Evolutionary conservation across 495 filamentous ascomycete genomes (phyloP).

Genomic region (Talaromyces nanjingensis): DNA sequence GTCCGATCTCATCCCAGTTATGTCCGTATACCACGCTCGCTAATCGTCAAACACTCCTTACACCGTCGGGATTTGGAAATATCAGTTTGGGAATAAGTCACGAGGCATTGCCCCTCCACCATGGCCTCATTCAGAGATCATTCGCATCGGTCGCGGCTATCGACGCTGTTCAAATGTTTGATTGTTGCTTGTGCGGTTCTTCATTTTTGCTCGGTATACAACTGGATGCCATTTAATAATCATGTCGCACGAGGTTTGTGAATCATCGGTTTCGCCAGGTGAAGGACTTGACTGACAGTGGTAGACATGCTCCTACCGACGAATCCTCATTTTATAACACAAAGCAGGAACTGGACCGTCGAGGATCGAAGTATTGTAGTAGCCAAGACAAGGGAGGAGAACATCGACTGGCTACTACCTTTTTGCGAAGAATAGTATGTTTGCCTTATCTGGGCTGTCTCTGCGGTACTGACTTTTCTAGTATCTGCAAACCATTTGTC

Average conservation of each 20-base stretch:
- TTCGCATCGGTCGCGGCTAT: background rate
- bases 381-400: conserved; percentile 19
- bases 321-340: background rate
- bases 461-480: conserved; percentile 2
- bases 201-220: conserved; percentile 5
- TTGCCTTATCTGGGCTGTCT: background rate
- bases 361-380: conserved; percentile 16
- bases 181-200: background rate
- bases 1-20: background rate
- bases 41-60: background rate
- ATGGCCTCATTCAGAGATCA: conserved; percentile 8
- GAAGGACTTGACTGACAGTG: background rate
- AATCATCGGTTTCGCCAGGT: background rate
- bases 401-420: conserved; percentile 21
- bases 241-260: background rate
- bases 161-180: conserved; percentile 2
- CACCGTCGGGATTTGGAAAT: background rate
- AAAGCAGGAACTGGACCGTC: conserved; percentile 1
- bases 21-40: conserved; percentile 3
- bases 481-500: conserved; percentile 26
- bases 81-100: background rate
- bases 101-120: background rate
- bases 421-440: conserved; percentile 22
- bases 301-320: background rate
- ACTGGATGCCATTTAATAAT: conserved; percentile 1